Base-by-base conservation (phyloP, 176 grass and related monocot species). In the Carex scoparia region DNA sequence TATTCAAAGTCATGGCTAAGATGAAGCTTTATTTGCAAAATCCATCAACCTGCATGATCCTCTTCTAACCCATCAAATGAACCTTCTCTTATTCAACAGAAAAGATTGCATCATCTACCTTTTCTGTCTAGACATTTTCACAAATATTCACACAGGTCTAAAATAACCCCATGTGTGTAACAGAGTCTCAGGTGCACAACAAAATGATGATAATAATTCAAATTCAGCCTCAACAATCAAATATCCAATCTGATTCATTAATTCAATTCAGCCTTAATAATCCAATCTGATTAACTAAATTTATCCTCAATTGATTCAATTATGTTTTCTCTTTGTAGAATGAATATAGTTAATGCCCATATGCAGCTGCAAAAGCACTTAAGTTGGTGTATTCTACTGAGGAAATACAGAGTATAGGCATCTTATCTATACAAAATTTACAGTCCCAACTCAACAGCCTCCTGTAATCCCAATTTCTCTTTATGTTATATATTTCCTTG, bases 61-160 rank as follows among this genome's bases (percentile, higher is more conserved):
- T 95, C 74, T 99, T 99, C 84, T 95, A 99, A 90, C 91, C 97
- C 28, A 99, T 99, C 81, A 96, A 92, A 93, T 98, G 87, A 94
- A 84, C 23, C 23, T 23, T 23, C 31, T 73, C 67, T 65, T 49
- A 49, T 49, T 81, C 4, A 56, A 28, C 31, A 3, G 30, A 53
- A 16, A 16, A 35, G 13, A 81, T 5, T 57, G 37, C 37, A 38
- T 5, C 23, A 57, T 78, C 14, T 23, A 6, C 14, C 3, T 60
- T 27, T 4, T 27, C 30, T 51, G 28, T 48, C 4, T 73, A 55
- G 10, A 13, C 57, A 61, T 79, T 15, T 62, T 10, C 58, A 1
- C 33, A 80, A 82, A 59, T 15, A 32, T 56, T 77, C 5, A 16
- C 23, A 15, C 33, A 57, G 4, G n/a, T 58, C 5, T 8, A 58